Conservation (phyloP, 371 early-diverging fungal species). For the Rhizopus stolonifer region DNA sequence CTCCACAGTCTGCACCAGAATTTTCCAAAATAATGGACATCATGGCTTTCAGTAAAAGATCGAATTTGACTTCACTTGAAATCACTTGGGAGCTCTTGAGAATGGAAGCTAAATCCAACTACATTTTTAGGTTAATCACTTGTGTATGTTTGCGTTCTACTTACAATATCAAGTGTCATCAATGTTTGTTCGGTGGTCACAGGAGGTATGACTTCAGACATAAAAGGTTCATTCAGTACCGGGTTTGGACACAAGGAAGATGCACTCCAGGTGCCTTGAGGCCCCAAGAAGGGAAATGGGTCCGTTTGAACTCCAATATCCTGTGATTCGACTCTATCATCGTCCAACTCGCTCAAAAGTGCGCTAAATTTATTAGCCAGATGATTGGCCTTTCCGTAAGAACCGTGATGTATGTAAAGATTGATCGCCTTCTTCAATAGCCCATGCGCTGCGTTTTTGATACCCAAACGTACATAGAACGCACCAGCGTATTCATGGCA, state of each 20-base stretch:
- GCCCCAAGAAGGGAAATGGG: conserved; percentile 40
- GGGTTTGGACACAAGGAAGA: conserved; percentile 26
- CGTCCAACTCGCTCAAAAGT: conserved; percentile 27
- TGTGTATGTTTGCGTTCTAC: neutral
- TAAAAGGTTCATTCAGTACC: conserved; percentile 30
- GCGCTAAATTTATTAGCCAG: conserved; percentile 23
- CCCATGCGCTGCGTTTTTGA: conserved; percentile 38
- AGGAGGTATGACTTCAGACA: conserved; percentile 35
- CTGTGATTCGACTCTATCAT: conserved; percentile 28
- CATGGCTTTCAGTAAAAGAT: conserved; percentile 39
- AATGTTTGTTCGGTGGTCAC: conserved; percentile 46
- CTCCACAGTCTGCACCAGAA: conserved; percentile 47
- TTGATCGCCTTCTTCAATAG: conserved; percentile 35
- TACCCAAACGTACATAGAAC: conserved; percentile 33
- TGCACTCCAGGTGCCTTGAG: conserved; percentile 35
- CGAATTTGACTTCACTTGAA: conserved; percentile 48
- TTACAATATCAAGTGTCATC: conserved; percentile 43
- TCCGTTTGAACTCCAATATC: conserved; percentile 45
- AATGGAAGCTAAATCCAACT: conserved; percentile 46
- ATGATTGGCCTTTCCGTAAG: conserved; percentile 46
- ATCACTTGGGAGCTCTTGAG: conserved; percentile 52
- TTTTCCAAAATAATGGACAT: conserved; percentile 49
- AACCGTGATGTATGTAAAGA: conserved; percentile 30
- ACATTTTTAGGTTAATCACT: neutral
- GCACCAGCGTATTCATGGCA: conserved; percentile 42